These are phyloP conservation scores for Xerocomellus chrysenteron DNA, from an alignment of 768 basidiomycete species.

Conservation along the genomic window DNA sequence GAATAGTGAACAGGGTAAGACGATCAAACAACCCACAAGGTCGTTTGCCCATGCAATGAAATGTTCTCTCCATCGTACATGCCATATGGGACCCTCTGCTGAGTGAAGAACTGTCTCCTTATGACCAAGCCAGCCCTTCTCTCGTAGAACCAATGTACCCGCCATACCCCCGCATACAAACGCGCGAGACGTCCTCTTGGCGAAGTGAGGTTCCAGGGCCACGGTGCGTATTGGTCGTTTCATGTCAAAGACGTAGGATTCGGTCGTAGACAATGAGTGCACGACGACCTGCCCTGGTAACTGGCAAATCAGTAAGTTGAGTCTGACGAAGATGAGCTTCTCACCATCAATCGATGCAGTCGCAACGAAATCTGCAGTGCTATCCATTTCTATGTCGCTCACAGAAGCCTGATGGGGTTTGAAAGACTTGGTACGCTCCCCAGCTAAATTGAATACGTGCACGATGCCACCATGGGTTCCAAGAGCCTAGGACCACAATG, in stretches of 20 bases:
- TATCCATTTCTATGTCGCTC: slow-evolving; percentile 81
- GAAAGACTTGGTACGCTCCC: slow-evolving; percentile 83
- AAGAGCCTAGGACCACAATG: slow-evolving; percentile 56
- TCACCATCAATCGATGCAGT: slow-evolving; percentile 93
- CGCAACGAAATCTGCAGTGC: slow-evolving; percentile 83
- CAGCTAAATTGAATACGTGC: slow-evolving; percentile 77
- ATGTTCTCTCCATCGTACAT: slow-evolving; percentile 78
- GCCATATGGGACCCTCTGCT: slow-evolving; percentile 95
- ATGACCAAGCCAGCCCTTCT: slow-evolving; percentile 96
- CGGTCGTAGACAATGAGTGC: slow-evolving; percentile 73
- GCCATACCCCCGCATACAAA: slow-evolving; percentile 93
- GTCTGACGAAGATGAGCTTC: slow-evolving; percentile 35
- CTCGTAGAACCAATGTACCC: slow-evolving; percentile 80
- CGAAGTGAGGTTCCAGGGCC: slow-evolving; percentile 88
- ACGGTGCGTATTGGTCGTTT: slow-evolving; percentile 90
- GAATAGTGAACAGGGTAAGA: neutral
- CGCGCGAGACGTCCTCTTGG: slow-evolving; percentile 69
- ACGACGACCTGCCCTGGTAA: slow-evolving; percentile 84
- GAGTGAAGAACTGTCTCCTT: slow-evolving; percentile 81
- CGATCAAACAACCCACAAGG: slow-evolving; percentile 48
- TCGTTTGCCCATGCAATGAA: slow-evolving; percentile 98
- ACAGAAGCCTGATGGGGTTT: slow-evolving; percentile 89
- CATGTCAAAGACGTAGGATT: slow-evolving; percentile 85
- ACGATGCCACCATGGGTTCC: slow-evolving; percentile 95
- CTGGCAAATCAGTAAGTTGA: slow-evolving; percentile 47